Percentiles rank a stretch among this genome's conserved stretches.
These are phyloP conservation scores for Hymenoscyphus fraxineus DNA, from an alignment of 2,329 filamentous ascomycete species.

Conservation along the genomic window DNA sequence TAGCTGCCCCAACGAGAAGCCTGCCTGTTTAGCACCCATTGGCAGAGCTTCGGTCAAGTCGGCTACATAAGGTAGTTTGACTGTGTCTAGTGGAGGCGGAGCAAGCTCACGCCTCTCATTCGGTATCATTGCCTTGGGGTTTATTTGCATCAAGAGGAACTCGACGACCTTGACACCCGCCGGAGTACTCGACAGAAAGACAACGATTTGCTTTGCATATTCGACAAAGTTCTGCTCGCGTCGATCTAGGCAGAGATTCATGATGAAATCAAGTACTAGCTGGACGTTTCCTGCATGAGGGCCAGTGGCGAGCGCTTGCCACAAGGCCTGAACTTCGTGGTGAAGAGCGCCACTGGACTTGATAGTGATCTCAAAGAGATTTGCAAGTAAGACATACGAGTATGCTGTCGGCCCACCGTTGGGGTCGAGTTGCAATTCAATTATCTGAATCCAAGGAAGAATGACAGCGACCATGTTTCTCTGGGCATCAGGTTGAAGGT, in stretches of 20 bases:
- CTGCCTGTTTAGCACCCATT: slow-evolving; percentile 84
- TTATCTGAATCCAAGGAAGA: slow-evolving; percentile 91
- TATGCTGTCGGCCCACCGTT: slow-evolving; percentile 85
- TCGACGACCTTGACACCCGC: slow-evolving; percentile 90
- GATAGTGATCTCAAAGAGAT: slow-evolving; percentile 94
- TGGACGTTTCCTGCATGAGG: slow-evolving; percentile 92
- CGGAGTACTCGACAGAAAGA: slow-evolving; percentile 83
- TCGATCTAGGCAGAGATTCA: slow-evolving; percentile 85
- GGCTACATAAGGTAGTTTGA: slow-evolving; percentile 80
- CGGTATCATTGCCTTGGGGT: slow-evolving; percentile 94
- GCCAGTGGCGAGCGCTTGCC: slow-evolving; percentile 92
- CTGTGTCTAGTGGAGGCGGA: slow-evolving; percentile 68
- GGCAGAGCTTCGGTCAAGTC: slow-evolving; percentile 77
- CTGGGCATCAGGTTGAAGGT: slow-evolving; percentile 75
- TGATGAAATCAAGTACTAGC: slow-evolving; percentile 92
- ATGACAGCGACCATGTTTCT: slow-evolving; percentile 92
- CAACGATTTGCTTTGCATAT: slow-evolving; percentile 96
- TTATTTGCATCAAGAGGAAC: slow-evolving; percentile 86
- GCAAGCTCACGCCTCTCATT: slow-evolving; percentile 72
- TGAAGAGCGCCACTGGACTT: slow-evolving; percentile 83
- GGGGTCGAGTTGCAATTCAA: slow-evolving; percentile 87
- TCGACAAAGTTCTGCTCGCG: slow-evolving; percentile 98
- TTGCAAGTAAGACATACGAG: slow-evolving; percentile 92
- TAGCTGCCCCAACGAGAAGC: slow-evolving; percentile 87
- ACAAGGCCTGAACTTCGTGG: slow-evolving; percentile 94